A percentile compares a stretch with the other conserved stretches of the same genome.
Evolutionary conservation across 2,329 filamentous ascomycete genomes (phyloP).

Genomic region (Xylariales sp.): DNA sequence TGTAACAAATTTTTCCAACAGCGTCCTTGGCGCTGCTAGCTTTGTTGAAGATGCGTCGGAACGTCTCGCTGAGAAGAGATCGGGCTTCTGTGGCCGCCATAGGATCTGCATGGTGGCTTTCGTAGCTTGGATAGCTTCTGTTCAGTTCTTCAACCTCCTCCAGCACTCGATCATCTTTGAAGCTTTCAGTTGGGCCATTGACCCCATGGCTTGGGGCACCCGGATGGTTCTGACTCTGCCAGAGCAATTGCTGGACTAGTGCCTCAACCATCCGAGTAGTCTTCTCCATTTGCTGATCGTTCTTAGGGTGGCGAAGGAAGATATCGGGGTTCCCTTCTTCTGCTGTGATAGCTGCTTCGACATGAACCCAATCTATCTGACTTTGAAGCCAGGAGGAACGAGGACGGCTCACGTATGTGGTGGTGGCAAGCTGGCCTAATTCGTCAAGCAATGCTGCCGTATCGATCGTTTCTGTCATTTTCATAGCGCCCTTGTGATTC

Average conservation of each 20-base stretch:
- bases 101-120: constrained; percentile 13
- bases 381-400: constrained; percentile 16
- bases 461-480: not conserved
- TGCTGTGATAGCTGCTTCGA: constrained; percentile 19
- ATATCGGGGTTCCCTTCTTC: constrained; percentile 18
- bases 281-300: constrained; percentile 7
- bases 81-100: constrained; percentile 13
- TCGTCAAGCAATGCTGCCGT: constrained; percentile 15
- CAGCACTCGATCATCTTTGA: constrained; percentile 6
- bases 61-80: constrained; percentile 18
- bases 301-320: constrained; percentile 18
- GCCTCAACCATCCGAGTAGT: constrained; percentile 8
- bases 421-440: constrained; percentile 16
- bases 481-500: not conserved
- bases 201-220: no score
- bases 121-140: constrained; percentile 19
- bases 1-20: constrained; percentile 54
- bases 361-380: constrained; percentile 22
- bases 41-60: constrained; percentile 23
- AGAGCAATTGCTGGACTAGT: constrained; percentile 9
- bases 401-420: constrained; percentile 12
- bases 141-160: constrained; percentile 16
- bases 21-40: constrained; percentile 20
- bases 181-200: constrained; percentile 6
- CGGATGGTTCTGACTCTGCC: not conserved